Base-by-base conservation (phyloP, 257 asterid species). In the Phtheirospermum japonicum region DNA sequence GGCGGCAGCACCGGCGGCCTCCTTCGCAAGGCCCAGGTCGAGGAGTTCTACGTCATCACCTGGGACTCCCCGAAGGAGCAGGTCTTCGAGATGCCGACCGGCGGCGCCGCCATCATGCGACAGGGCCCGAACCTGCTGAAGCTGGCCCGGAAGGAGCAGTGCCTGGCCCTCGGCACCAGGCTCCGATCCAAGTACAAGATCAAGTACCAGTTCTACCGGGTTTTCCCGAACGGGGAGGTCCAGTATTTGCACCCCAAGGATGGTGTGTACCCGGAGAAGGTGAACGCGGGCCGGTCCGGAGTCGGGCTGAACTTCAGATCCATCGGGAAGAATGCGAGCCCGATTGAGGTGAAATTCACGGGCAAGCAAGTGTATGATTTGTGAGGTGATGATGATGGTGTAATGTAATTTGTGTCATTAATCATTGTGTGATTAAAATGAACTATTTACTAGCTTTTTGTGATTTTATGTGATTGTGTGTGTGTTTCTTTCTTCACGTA, bases 51-150 rank as follows among this genome's bases (percentile, higher is more conserved):
- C 65, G 97, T 86, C 30, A 88, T 91, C 59, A 91, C 98, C 0
- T 91, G 98, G 98, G 94, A 84, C 0, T 91, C 98, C 0, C 95
- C 98, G 0, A 88, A 88, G 71, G 98, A 91, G 59, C 96, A 91
- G 50, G 85, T 88, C n/a, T 91, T 91, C 57, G 98, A 91, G 76
- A 91, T 88, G 98, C 95, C 96, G 2, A 91, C 96, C 0, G 96
- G 98, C 50, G 98, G 98, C 33, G 98, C 98, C 7, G 98, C 98
- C 23, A 91, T 80, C 69, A 91, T 91, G 98, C 69, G 96, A 33
- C 64, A 86, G 75, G 98, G 98, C 1, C 94, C 95, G 18, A 91
- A 91, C 36, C 67, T 91, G 78, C 68, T 91, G 71, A 91, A 91
- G 42, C 50, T 91, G 80, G 87, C 98, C 4, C 77, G 95, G 62